Percentiles rank a stretch among this genome's conserved stretches.
Conservation (phyloP, 78 protist species). For the Cavenderia fasciculata region DNA sequence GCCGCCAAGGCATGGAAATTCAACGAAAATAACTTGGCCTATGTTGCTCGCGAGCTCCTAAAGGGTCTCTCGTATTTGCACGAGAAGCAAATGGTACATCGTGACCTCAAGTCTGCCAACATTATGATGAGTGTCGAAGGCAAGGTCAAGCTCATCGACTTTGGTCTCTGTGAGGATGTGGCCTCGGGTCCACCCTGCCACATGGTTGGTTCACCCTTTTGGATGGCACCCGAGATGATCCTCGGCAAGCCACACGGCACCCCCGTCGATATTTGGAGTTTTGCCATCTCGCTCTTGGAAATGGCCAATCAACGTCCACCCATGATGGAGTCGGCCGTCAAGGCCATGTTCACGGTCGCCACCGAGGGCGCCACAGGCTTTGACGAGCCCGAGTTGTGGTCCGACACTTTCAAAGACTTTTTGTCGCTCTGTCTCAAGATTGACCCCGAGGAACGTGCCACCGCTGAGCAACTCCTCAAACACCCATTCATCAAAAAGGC, state of each 20-base stretch:
- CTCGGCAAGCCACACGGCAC: slow-evolving; percentile 55
- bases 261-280: slow-evolving; percentile 79
- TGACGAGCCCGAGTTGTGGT: slow-evolving; percentile 66
- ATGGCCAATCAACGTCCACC: slow-evolving; percentile 80
- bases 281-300: slow-evolving; percentile 66
- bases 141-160: slow-evolving; percentile 75
- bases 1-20: slow-evolving; percentile 77
- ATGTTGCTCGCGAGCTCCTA: slow-evolving; percentile 74
- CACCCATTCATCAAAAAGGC: slow-evolving; percentile 78
- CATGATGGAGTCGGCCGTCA: slow-evolving; percentile 69
- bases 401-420: slow-evolving; percentile 70
- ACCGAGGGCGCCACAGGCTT: slow-evolving; percentile 69
- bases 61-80: slow-evolving; percentile 76
- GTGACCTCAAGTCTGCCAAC: slow-evolving; percentile 76
- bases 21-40: slow-evolving; percentile 70
- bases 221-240: slow-evolving; percentile 86
- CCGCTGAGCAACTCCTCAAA: slow-evolving; percentile 57
- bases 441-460: slow-evolving; percentile 72
- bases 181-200: slow-evolving; percentile 37
- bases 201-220: slow-evolving; percentile 84
- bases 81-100: slow-evolving; percentile 66
- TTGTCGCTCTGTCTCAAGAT: slow-evolving; percentile 40
- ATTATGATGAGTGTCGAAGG: slow-evolving; percentile 80
- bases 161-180: slow-evolving; percentile 72
- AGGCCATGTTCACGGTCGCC: slow-evolving; percentile 79